Base-by-base conservation (phyloP, 345 rosid genomes). In the Triadica sebifera region DNA sequence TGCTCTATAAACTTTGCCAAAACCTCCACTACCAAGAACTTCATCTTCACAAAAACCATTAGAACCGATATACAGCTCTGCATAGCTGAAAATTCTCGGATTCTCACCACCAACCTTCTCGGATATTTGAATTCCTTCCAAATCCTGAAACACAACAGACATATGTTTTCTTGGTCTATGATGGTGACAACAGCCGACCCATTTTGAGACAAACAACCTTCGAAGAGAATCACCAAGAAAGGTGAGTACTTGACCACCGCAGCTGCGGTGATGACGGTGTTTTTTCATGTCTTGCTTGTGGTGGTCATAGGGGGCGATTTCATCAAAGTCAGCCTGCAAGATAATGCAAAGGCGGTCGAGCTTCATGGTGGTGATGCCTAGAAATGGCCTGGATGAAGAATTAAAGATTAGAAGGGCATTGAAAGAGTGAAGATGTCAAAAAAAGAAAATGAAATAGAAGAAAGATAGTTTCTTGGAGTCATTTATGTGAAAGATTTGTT, bases 21-120 rank as follows among this genome's bases (percentile, higher is more conserved):
- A 95, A 15, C 97, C 98, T 51, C 99, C 99, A 74, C 96, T 90
- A 0, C 99, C 99, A 15, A 95, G 94, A 77, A 95, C 85, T 65
- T 83, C 77, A 6, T 86, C 87, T 34, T 87, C 86, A 65, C 84
- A 81, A 37, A 95, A 95, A 19, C 96, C 99, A 0, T 87, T 91
- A 29, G 97, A 83, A 5, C 99, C 99, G 67, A 95, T 95, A 69
- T 91, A 95, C 53, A 95, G 92, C 88, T 95, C 98, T 0, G 97
- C 80, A 76, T 91, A 95, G 51, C 99, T 89, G 57, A 93, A 95
- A 77, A 90, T 90, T 84, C 99, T 88, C 0, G 98, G 97, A 73
- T 91, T 93, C 29, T 91, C 98, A 25, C 72, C 83, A 0, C 92
- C 97, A 39, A 93, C 85, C 82, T 93, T 91, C 67, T 85, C 94